Evolutionary conservation across 1,284 basidiomycete genomes (phyloP), one percentile per base, ranked within the genome.

Genomic region (Sanghuangporus baumii): DNA sequence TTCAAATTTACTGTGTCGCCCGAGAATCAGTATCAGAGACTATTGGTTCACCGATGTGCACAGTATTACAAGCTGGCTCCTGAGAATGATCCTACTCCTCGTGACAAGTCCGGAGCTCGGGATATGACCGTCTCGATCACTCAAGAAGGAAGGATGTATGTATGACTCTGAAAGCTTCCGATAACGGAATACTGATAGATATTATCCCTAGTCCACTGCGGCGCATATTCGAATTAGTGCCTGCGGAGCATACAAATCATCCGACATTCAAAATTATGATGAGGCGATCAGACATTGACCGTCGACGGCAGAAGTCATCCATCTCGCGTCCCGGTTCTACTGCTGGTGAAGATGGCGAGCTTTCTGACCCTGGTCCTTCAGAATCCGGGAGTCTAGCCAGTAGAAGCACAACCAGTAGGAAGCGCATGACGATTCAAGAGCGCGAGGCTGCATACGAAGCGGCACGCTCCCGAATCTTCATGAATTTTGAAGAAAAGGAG

Each of bases 401-500:
- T 7, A 80, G 86, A 59, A 87, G 86, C 70, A 85, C 79, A 69
- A 76, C 81, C 12, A 78, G 73, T 68, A 89, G 86, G 74, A 86
- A 88, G 69, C 80, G 80, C 40, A 82, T 84, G 75, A 91, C 90
- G 2, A 86, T 93, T 46, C 87, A 88, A 68, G 86, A 92, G 72
- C 86, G 91, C 54, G 89, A 89, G 70, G 91, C 89, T 1, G 91
- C 88, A 12, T 93, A 93, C 69, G 87, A 90, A 61, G 85, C 89
- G 72, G 91, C 91, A 36, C 84, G 91, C 50, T 86, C 84, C 41
- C 82, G 91, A 60, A 93, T 93, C 67, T 93, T 93, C 75, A 87
- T 88, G 82, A 85, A 75, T 64, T 90, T 91, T 68, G 81, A 89
- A 69, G 88, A 88, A 68, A 89, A 88, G 70, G 84, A 85, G 64